These are phyloP conservation scores for Trichosporon sp. DNA, from an alignment of 1,284 basidiomycete species.

Conservation along the genomic window DNA sequence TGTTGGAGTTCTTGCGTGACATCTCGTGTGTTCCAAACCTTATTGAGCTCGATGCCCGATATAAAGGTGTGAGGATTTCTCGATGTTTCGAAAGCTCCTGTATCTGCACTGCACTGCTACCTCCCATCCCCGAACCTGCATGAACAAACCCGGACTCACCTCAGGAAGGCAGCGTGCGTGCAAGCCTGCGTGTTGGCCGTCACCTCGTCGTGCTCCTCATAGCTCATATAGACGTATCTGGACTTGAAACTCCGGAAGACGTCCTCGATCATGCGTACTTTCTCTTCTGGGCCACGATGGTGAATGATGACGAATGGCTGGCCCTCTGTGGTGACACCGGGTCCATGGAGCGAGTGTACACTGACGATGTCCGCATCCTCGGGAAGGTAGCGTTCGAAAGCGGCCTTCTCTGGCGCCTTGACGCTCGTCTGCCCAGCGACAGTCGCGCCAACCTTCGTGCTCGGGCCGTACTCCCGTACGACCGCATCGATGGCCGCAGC, in stretches of 20 bases:
- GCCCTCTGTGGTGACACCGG: slow-evolving; percentile 79
- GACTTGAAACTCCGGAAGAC: slow-evolving; percentile 77
- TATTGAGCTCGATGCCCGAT: no score
- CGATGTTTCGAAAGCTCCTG: no score
- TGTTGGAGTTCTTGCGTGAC: no score
- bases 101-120: background rate
- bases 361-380: slow-evolving; percentile 83
- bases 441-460: slow-evolving; percentile 85
- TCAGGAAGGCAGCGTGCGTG: slow-evolving; percentile 94
- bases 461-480: slow-evolving; percentile 84
- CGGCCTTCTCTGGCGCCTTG: slow-evolving; percentile 85
- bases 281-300: slow-evolving; percentile 71
- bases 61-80: no score
- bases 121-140: background rate
- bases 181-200: slow-evolving; percentile 98
- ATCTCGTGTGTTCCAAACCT: no score
- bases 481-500: slow-evolving; percentile 81
- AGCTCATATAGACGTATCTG: slow-evolving; percentile 84
- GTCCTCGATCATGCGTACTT: slow-evolving; percentile 71
- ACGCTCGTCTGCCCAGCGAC: slow-evolving; percentile 95
- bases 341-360: slow-evolving; percentile 91
- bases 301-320: slow-evolving; percentile 91
- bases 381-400: slow-evolving; percentile 87
- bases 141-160: slow-evolving; percentile 52
- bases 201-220: slow-evolving; percentile 92